Percentiles rank a stretch among this genome's conserved stretches.
Conservation (phyloP, 768 basidiomycete species). For the Leccinellum luteum region DNA sequence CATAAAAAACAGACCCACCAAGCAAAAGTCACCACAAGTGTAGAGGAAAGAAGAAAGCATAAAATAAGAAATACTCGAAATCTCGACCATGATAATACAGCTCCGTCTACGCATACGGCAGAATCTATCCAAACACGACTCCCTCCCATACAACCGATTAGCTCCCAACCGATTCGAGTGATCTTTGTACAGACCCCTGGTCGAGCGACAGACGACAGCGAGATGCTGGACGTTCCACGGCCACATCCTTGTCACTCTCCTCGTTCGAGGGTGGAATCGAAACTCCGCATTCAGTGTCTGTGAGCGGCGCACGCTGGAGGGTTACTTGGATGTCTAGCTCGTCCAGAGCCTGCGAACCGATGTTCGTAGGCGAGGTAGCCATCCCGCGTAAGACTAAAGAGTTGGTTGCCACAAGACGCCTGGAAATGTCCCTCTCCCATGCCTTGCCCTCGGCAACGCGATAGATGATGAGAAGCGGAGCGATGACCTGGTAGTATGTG, state of each 20-base stretch:
- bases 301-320: constrained; percentile 6
- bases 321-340: constrained; percentile 13
- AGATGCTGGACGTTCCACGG: neutral
- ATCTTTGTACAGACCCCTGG: neutral
- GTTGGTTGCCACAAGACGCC: neutral
- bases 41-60: too few species aligned
- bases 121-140: neutral
- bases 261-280: neutral
- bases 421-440: constrained; percentile 30
- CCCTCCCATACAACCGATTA: neutral
- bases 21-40: too few species aligned
- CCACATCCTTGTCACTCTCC: neutral
- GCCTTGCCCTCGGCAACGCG: constrained; percentile 45
- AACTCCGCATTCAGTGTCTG: neutral
- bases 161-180: neutral
- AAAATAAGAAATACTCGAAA: too few species aligned
- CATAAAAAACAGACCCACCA: too few species aligned
- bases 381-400: constrained; percentile 13
- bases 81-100: too few species aligned
- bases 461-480: constrained; percentile 47
- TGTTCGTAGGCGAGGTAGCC: neutral
- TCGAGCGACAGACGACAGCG: neutral
- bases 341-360: neutral
- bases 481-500: constrained; percentile 40
- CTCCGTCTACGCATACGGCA: neutral